Evolutionary conservation across 2,329 filamentous ascomycete species (phyloP).

Genomic region (Pseudocercospora eumusae): DNA sequence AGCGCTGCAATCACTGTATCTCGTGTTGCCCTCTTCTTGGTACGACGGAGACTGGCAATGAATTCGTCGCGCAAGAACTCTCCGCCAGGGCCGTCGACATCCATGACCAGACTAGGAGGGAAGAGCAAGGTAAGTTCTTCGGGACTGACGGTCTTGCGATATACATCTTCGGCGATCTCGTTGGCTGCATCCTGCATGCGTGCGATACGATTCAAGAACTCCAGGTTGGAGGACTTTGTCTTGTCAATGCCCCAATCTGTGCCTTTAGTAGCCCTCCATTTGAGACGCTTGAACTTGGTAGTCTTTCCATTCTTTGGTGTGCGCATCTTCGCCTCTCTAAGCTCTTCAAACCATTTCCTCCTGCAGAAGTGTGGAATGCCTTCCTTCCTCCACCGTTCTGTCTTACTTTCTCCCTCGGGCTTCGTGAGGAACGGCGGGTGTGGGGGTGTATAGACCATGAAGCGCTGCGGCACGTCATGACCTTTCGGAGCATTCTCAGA

Average conservation of each 20-base stretch:
- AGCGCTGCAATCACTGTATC: constrained; percentile 48
- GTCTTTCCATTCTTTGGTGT: constrained; percentile 43
- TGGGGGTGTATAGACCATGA: constrained; percentile 50
- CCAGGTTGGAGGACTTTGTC: constrained; percentile 47
- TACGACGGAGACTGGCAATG: constrained; percentile 45
- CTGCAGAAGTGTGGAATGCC: constrained; percentile 47
- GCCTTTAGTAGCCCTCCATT: constrained; percentile 45
- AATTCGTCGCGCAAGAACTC: constrained; percentile 44
- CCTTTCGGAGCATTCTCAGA: constrained; percentile 19
- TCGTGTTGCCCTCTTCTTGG: constrained; percentile 46
- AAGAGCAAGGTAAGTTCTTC: constrained; percentile 48
- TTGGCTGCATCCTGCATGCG: constrained; percentile 27
- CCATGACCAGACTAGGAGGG: constrained; percentile 33
- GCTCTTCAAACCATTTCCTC: constrained; percentile 51
- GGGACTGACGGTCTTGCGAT: constrained; percentile 42
- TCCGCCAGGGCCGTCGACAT: constrained; percentile 34
- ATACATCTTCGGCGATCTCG: constrained; percentile 37
- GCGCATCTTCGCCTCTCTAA: constrained; percentile 44
- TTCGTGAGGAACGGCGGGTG: constrained; percentile 44
- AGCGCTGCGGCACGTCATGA: constrained; percentile 43
- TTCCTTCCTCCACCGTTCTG: constrained; percentile 40
- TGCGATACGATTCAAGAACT: constrained; percentile 47
- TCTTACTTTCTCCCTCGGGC: constrained; percentile 41
- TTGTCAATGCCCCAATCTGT: constrained; percentile 46
- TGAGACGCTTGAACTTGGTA: constrained; percentile 47